These are phyloP conservation scores for Leishmania amazonensis DNA, from an alignment of 208 protist species.

Conservation along the genomic window DNA sequence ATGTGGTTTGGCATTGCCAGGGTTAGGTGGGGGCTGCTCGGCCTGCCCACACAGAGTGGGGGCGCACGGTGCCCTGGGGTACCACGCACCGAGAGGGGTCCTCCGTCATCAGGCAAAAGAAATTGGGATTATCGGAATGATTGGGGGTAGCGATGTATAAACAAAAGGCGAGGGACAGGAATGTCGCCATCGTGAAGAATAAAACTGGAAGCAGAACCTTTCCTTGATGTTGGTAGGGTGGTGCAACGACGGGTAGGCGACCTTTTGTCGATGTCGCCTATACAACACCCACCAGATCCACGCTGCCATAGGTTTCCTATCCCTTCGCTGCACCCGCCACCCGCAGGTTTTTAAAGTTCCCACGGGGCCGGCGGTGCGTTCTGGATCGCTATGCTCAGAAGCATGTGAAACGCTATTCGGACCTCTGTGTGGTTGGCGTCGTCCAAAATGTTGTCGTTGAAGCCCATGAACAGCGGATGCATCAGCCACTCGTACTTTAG, in stretches of 20 bases:
- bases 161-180: no score
- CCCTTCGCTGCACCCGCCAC: neutral
- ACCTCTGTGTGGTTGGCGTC: conserved; percentile 4
- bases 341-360: neutral
- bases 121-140: neutral
- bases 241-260: no score
- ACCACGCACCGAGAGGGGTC: neutral
- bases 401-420: neutral
- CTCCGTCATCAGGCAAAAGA: no score
- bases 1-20: neutral
- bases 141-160: no score
- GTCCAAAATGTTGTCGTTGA: conserved; percentile 10
- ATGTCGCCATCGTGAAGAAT: no score
- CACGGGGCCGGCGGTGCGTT: conserved; percentile 11
- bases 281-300: neutral
- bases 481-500: conserved; percentile 16
- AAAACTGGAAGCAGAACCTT: no score
- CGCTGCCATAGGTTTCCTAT: neutral
- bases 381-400: conserved; percentile 16
- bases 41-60: neutral
- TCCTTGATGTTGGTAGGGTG: no score
- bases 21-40: no score
- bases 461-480: conserved; percentile 19
- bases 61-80: neutral
- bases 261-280: no score